phyloP scores from a whole-genome alignment of 441 rosid genomes.

The Bruguiera hainesii region DNA sequence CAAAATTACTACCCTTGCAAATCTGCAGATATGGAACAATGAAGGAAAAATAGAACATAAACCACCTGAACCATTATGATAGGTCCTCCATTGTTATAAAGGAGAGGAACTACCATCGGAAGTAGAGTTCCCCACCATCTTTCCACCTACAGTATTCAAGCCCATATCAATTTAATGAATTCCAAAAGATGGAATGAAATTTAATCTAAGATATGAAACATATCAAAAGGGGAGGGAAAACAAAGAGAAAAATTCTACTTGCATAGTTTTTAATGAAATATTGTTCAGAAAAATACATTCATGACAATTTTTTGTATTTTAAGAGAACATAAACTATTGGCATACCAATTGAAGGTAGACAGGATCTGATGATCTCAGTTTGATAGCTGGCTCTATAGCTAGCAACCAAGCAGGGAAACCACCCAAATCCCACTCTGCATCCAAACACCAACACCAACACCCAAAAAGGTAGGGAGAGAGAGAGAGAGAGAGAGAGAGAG shows the following conservation, averaged over 20 bases:
- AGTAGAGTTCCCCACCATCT: slow-evolving; percentile 84
- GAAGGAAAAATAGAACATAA: no score
- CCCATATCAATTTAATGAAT: slow-evolving; percentile 3
- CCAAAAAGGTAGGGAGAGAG: no score
- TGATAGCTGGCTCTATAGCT: slow-evolving; percentile 59
- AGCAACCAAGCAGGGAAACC: slow-evolving; percentile 96
- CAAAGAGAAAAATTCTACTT: not conserved
- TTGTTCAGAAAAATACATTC: not conserved
- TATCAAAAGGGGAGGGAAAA: not conserved
- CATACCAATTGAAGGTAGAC: slow-evolving; percentile 64
- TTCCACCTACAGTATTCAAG: slow-evolving; percentile 56
- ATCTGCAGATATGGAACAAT: no score
- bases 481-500: no score
- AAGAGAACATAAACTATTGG: slow-evolving; percentile 11
- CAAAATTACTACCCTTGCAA: no score
- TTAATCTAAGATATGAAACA: slow-evolving; percentile 1
- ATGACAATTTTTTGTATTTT: not conserved
- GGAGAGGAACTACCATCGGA: slow-evolving; percentile 64
- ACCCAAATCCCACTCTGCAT: slow-evolving; percentile 95
- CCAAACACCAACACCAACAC: no score
- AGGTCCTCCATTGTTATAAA: slow-evolving; percentile 84
- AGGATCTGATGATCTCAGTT: slow-evolving; percentile 76
- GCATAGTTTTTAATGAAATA: not conserved
- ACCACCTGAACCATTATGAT: slow-evolving; percentile 88
- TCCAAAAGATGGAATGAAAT: not conserved